Percentiles rank a stretch among this genome's conserved stretches.
Evolutionary conservation across 495 filamentous ascomycete species (phyloP).

Genomic region (Darksidea phi): DNA sequence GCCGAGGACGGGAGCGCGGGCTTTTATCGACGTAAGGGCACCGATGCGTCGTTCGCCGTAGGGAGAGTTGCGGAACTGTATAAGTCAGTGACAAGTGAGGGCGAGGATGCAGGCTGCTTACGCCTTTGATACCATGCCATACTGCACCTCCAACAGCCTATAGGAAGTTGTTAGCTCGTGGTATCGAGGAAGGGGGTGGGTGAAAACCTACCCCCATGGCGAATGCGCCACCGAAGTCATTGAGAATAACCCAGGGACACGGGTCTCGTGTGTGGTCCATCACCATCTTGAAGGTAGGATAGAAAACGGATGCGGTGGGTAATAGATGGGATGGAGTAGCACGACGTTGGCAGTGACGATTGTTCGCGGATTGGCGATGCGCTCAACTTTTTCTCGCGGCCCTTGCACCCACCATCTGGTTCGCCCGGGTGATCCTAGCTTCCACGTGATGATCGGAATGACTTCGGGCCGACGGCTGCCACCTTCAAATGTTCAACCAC

Average conservation of each 20-base stretch:
- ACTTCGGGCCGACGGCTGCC: no score
- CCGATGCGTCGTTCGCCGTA: constrained; percentile 95
- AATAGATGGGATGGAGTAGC: background rate
- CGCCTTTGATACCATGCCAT: constrained; percentile 98
- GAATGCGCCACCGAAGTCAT: constrained; percentile 96
- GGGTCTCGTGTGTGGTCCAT: constrained; percentile 87
- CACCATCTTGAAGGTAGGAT: background rate
- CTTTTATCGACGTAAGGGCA: constrained; percentile 94
- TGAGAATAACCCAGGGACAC: constrained; percentile 93
- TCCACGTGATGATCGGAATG: no score
- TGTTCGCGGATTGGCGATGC: background rate
- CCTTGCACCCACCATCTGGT: no score
- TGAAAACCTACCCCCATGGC: constrained; percentile 80
- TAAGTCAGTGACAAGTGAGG: background rate
- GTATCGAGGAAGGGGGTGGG: constrained; percentile 2
- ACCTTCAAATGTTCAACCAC: no score
- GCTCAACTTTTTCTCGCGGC: constrained; percentile 5
- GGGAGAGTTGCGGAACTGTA: constrained; percentile 48
- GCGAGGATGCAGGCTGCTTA: constrained; percentile 20
- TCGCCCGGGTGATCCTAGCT: no score
- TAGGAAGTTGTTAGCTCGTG: constrained; percentile 17
- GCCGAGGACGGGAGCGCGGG: constrained; percentile 88
- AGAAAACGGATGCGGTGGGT: background rate
- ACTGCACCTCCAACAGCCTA: constrained; percentile 83
- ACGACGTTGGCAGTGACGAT: background rate